Evolutionary conservation across 176 grass and related monocot genomes (phyloP), one percentile per base, ranked within the genome.

Genomic region (Alopecurus myosuroides): DNA sequence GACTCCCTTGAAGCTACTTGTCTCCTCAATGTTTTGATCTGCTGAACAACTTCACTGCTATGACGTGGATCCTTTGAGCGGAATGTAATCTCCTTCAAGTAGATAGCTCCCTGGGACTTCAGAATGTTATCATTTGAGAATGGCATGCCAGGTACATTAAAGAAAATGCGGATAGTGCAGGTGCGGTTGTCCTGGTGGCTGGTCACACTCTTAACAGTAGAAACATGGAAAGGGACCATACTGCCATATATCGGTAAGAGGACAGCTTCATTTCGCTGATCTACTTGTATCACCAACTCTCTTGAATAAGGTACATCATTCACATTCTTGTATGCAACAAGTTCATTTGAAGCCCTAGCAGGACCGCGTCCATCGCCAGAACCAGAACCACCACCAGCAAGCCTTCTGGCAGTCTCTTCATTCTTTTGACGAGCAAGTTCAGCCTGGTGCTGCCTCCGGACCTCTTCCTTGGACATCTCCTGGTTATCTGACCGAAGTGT

Each of bases 221-320:
- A 91, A 53, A 94, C 87, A 76, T 94, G 89, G 81, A 94, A 94
- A 25, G 89, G 87, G 17, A 91, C 85, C 84, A 94, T 94, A 79
- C 70, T 89, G 35, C 92, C 92, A 76, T 87, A 94, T n/a, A 94
- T 87, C 11, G 89, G 92, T 50, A 94, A 83, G 7, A 94, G 87
- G 20, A 94, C 41, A 76, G 87, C 85, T 33, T 94, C 92, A 34
- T 92, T 90, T 70, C 85, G 82, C 28, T 85, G 72, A n/a, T 94
- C 87, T 9, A 94, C 89, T 82, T 90, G 92, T 76, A 94, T 94
- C 10, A 78, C 74, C 72, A 92, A 64, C 40, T 77, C 77, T 37
- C 22, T 94, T 13, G 89, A 82, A 52, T 29, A 66, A 6, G 89
- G 92, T 52, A 94, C 52, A 63, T 94, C 92, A 79, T 80, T 94